Evolutionary conservation across 140 eudicot genomes (phyloP).

Genomic region (Bidens hawaiensis): DNA sequence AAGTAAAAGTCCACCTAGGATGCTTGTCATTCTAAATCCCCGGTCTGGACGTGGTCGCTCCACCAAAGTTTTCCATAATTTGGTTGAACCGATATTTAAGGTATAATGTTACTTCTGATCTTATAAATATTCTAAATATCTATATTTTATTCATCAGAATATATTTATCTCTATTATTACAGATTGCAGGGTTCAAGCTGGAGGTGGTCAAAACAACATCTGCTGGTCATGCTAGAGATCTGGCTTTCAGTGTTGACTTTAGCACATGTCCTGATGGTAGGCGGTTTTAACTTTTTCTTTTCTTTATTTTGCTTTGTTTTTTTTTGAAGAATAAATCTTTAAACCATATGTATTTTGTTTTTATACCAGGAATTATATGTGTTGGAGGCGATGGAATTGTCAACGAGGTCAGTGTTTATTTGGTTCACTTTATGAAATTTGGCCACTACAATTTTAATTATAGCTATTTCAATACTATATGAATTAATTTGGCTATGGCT

Average conservation of each 20-base stretch:
- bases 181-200: constrained; percentile 96
- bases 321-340: not conserved
- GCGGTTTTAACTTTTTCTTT: not conserved
- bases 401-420: constrained; percentile 68
- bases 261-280: constrained; percentile 97
- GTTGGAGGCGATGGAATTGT: constrained; percentile 99
- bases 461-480: constrained; percentile 13
- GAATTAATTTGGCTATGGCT: not conserved
- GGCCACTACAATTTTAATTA: not conserved
- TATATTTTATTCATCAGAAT: not conserved
- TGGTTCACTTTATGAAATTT: constrained; percentile 5
- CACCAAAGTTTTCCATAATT: constrained; percentile 73
- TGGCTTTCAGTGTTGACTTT: constrained; percentile 79
- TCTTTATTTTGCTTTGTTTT: not conserved
- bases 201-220: constrained; percentile 93
- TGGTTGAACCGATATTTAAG: constrained; percentile 93
- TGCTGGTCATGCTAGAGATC: constrained; percentile 96
- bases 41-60: constrained; percentile 99
- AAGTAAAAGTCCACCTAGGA: constrained; percentile 84
- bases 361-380: constrained; percentile 78
- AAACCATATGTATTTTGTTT: constrained; percentile 19
- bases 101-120: constrained; percentile 37
- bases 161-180: constrained; percentile 17
- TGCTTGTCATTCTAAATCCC: constrained; percentile 93
- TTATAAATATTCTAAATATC: not conserved